Conservation (phyloP, 306 rosid species). For the Gastrolobium villosum region DNA sequence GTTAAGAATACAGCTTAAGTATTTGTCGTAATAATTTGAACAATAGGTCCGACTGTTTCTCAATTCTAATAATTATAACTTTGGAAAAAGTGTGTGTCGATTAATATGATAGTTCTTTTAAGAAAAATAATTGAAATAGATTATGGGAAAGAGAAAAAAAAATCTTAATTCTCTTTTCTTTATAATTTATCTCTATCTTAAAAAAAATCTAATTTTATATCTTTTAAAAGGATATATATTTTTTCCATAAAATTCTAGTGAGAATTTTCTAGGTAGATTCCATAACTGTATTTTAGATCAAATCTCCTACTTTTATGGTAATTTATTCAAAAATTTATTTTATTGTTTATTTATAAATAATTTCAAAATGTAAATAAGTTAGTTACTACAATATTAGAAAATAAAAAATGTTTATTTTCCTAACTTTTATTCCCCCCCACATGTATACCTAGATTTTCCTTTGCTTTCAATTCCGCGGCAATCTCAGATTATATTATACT, state of each 20-base stretch:
- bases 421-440: neutral
- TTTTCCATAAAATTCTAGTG: neutral
- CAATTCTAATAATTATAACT: no score
- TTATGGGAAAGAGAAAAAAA: no score
- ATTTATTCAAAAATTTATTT: neutral
- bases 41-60: no score
- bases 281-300: neutral
- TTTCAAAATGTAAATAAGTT: neutral
- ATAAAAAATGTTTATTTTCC: neutral
- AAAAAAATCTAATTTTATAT: no score
- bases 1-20: no score
- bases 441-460: neutral
- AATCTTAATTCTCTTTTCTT: no score
- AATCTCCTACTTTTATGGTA: neutral
- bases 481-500: neutral
- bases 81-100: no score
- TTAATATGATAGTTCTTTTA: no score
- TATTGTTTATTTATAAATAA: neutral
- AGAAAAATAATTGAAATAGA: no score
- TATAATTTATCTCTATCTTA: no score
- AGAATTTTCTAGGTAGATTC: neutral
- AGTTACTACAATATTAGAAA: neutral
- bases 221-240: no score
- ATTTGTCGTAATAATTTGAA: no score
- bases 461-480: neutral